A percentile compares a stretch with the other conserved stretches of the same genome.
Evolutionary conservation across 441 rosid genomes (phyloP).

Genomic region (Viola pubescens): DNA sequence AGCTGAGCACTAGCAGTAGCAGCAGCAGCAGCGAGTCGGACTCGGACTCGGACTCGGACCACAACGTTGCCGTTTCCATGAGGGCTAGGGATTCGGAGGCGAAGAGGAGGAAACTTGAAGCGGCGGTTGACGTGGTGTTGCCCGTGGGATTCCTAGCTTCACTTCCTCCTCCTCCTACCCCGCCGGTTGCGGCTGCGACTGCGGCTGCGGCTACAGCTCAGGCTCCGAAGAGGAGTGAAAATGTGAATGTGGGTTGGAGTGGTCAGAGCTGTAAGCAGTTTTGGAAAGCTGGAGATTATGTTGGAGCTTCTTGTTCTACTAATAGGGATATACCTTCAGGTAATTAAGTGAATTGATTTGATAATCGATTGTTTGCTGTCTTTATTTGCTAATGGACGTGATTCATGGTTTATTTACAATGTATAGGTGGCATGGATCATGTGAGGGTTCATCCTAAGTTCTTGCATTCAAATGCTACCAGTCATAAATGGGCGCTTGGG

Average conservation of each 20-base stretch:
- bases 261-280: constrained; percentile 47
- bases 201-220: constrained; percentile 4
- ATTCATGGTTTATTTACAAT: not conserved
- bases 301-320: constrained; percentile 35
- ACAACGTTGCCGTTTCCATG: constrained; percentile 6
- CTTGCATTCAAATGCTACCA: constrained; percentile 89
- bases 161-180: constrained; percentile 11
- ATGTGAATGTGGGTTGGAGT: constrained; percentile 9
- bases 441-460: constrained; percentile 97
- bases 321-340: constrained; percentile 55
- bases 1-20: constrained; percentile 29
- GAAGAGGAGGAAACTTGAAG: constrained; percentile 31
- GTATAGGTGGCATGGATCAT: constrained; percentile 77
- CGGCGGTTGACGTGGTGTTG: constrained; percentile 20
- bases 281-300: constrained; percentile 95
- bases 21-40: constrained; percentile 43
- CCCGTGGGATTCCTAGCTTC: constrained; percentile 40
- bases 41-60: constrained; percentile 17
- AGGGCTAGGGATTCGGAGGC: constrained; percentile 20
- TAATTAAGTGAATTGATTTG: constrained; percentile 8
- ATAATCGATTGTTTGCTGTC: not conserved
- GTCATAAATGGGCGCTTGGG: constrained; percentile 99
- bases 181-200: not conserved
- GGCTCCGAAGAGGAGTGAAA: constrained; percentile 1
- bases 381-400: not conserved